Evolutionary conservation across 331 rosid species (phyloP), one percentile per base, ranked within the genome.

Genomic region (Cucumis variabilis): DNA sequence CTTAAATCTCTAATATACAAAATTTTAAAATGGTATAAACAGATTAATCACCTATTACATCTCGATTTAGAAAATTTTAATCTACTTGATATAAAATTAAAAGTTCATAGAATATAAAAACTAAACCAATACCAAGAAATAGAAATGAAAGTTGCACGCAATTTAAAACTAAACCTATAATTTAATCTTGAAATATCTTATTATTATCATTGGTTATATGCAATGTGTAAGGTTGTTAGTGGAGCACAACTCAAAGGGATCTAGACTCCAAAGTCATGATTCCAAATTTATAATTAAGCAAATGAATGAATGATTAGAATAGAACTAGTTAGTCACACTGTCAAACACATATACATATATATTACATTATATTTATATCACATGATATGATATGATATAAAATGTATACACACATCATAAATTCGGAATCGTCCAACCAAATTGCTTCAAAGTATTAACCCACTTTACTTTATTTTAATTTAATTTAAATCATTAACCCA

Each of bases 401-500:
- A 77, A 15, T 46, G 41, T n/a, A 48, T 76, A 50, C 13, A n/a
- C 58, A 50, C 63, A 77, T 77, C 65, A 77, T 77, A 48, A 48
- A 77, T 77, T 81, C 24, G 37, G 11, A 60, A 20, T 30, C 8
- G 41, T 11, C 51, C 85, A 81, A 58, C 16, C 70, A 81, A 19
- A 55, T 81, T 81, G 50, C 71, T 16, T 60, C 41, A 80, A 80
- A 53, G 24, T 30, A 9, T 81, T 25, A 81, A 81, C 53, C 85
- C 71, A 63, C 68, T 53, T 53, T 53, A 13, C 60, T 51, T 50
- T 50, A 11, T 1, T 12, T 51, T 13, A 53, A 7, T 55, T 55
- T 55, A 55, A 55, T 6, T 55, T 25, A 78, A 78, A 78, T 28
- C 11, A 21, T 80, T 48, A 80, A 80, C 69, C 84, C 84, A 80